These are phyloP conservation scores for Capronia coronata DNA, from an alignment of 2,329 filamentous ascomycete species.

Conservation along the genomic window DNA sequence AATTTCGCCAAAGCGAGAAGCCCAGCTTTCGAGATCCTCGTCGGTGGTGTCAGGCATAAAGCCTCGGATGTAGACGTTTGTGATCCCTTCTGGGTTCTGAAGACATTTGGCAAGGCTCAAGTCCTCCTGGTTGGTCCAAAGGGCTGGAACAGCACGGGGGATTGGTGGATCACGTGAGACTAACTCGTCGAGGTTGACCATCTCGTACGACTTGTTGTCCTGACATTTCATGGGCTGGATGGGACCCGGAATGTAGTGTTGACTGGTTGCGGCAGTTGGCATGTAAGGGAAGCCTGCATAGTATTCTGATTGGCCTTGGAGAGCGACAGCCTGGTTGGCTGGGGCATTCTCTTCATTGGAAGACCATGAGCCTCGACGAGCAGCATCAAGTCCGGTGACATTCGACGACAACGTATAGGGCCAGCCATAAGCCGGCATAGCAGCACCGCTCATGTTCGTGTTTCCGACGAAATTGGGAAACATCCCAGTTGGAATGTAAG, in stretches of 20 bases:
- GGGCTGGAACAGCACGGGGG: conserved; percentile 81
- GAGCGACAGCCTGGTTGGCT: conserved; percentile 49
- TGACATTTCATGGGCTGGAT: conserved; percentile 43
- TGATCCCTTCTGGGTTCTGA: conserved; percentile 89
- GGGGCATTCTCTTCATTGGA: conserved; percentile 43
- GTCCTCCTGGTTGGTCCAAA: conserved; percentile 72
- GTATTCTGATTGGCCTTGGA: conserved; percentile 40
- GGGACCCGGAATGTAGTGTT: conserved; percentile 32
- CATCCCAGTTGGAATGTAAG: conserved; percentile 35
- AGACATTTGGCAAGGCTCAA: conserved; percentile 90
- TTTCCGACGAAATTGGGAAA: conserved; percentile 34
- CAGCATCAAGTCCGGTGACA: conserved; percentile 34
- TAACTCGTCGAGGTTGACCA: conserved; percentile 55
- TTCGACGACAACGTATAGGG: conserved; percentile 36
- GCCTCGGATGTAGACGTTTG: conserved; percentile 96
- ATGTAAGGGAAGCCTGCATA: conserved; percentile 51
- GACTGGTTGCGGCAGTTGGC: conserved; percentile 52
- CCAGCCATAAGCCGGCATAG: conserved; percentile 34
- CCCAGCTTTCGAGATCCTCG: conserved; percentile 74
- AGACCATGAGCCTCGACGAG: conserved; percentile 38
- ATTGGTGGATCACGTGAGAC: conserved; percentile 72
- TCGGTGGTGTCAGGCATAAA: conserved; percentile 94
- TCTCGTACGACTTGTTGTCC: conserved; percentile 39
- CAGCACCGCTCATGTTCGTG: conserved; percentile 31
- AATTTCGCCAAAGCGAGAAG: conserved; percentile 82